Base-by-base conservation (phyloP, 192 early-diverging fungal species). In the Coemansia sp. region DNA sequence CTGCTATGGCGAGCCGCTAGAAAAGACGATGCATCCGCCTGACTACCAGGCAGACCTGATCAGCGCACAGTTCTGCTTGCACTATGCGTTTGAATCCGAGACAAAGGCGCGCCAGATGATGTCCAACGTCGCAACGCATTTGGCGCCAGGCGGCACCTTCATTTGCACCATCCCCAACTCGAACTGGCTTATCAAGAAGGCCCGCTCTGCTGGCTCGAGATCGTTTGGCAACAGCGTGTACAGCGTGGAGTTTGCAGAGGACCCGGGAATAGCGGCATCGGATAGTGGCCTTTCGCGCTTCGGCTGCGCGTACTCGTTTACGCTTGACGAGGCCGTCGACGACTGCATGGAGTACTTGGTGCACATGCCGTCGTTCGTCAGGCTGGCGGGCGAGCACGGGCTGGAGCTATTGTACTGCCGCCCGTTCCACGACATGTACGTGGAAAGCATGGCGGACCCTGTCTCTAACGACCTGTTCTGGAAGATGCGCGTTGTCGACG, bases 11-110 rank as follows among this genome's bases (percentile, higher is more conserved):
- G 78, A 87, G 79, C 84, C 85, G 57, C 69, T 85, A 3, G 76
- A 88, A 62, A 86, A 85, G 33, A 85, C 85, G 1, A 50, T 84
- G 14, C 75, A 84, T 40, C 76, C 87, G 3, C 61, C 73, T 3
- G 72, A 88, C 40, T 63, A 77, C 35, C 61, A 65, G 19, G 92
- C 94, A 55, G 91, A 97, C 69, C 82, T 95, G 29, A 92, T 96
- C n/a, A 93, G 90, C 42, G 90, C 92, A 74, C 97, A 99, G 68
- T 99, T 99, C 73, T 96, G 94, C 66, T 73, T 98, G 50, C 97
- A 98, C 75, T 99, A 99, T 75, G 90, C 93, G 0, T 98, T 96
- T 66, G 92, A 94, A 62, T 83, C 86, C 4, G 95, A 98, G 75
- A 50, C 66, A 20, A 93, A 90, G 69, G 94, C 89, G 0, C 79